Evolutionary conservation across 352 stramenopile species (phyloP).

Genomic region (Pythium aquatile): DNA sequence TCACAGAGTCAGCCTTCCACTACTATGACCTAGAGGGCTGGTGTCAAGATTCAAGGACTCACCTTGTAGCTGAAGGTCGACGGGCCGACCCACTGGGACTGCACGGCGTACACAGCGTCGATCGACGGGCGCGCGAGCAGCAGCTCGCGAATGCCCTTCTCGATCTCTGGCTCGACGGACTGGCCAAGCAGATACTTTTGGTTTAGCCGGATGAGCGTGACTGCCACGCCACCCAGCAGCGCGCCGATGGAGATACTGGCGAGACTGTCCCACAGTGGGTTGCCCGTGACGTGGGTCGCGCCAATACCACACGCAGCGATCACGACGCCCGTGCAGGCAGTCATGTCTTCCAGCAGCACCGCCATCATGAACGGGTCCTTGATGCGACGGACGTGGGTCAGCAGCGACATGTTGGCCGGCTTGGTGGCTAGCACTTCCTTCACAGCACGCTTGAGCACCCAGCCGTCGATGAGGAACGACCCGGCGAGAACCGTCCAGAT

Average conservation of each 20-base stretch:
- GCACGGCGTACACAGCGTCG: conserved; percentile 94
- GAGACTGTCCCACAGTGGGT: conserved; percentile 94
- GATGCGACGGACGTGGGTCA: conserved; percentile 63
- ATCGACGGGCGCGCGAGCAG: conserved; percentile 88
- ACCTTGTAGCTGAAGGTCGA: conserved; percentile 99
- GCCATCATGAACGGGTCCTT: conserved; percentile 97
- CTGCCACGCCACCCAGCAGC: conserved; percentile 92
- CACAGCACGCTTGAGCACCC: conserved; percentile 92
- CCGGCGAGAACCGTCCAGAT: conserved; percentile 95
- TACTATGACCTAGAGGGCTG: neutral
- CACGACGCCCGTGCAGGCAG: conserved; percentile 95
- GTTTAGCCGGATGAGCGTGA: conserved; percentile 94
- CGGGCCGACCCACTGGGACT: conserved; percentile 97
- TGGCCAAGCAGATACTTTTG: conserved; percentile 96
- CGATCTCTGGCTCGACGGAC: conserved; percentile 93
- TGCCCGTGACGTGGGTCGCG: conserved; percentile 89
- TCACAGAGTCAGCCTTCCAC: neutral
- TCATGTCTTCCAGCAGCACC: conserved; percentile 96
- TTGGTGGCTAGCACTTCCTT: conserved; percentile 80
- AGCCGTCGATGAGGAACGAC: conserved; percentile 96
- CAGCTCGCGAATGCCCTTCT: conserved; percentile 74
- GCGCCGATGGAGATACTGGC: conserved; percentile 94
- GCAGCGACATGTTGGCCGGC: conserved; percentile 64
- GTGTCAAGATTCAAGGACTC: neutral
- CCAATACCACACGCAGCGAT: conserved; percentile 94